A percentile compares a stretch with the other conserved stretches of the same genome.
Conservation (phyloP, 2,329 filamentous ascomycete species). For the Albophoma yamanashiensis region DNA sequence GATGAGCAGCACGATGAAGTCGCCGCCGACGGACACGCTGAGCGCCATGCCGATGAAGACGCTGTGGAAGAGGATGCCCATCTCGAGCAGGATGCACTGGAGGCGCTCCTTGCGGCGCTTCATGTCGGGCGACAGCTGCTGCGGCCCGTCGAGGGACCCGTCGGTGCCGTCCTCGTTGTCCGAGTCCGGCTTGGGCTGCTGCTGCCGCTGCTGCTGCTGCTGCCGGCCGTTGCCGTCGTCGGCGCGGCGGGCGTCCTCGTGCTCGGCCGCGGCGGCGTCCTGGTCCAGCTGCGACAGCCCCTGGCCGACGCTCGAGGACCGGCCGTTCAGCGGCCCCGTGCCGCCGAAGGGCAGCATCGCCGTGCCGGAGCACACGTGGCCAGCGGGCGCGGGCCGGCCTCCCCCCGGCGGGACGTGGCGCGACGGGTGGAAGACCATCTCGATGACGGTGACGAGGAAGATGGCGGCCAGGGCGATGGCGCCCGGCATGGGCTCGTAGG, state of each 20-base stretch:
- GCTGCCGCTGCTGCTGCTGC: too few relatives aligned
- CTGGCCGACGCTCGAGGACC: constrained; percentile 22
- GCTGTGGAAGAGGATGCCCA: constrained; percentile 53
- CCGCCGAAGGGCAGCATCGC: constrained; percentile 19
- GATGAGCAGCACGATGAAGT: constrained; percentile 68
- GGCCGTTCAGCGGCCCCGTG: constrained; percentile 21
- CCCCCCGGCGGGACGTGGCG: constrained; percentile 15
- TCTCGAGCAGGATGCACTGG: constrained; percentile 68
- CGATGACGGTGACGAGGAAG: constrained; percentile 68
- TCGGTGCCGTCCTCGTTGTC: constrained; percentile 11
- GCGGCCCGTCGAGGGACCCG: constrained; percentile 13
- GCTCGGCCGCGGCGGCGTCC: background rate
- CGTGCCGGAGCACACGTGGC: constrained; percentile 7
- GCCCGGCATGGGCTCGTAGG: constrained; percentile 69
- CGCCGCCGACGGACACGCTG: constrained; percentile 63
- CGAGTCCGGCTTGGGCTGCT: constrained; percentile 7
- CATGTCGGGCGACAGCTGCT: constrained; percentile 36
- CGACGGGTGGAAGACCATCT: constrained; percentile 52
- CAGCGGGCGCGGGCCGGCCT: background rate
- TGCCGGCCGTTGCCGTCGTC: background rate
- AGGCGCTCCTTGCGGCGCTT: constrained; percentile 55
- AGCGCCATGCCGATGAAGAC: constrained; percentile 80
- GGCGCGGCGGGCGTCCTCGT: constrained; percentile 6
- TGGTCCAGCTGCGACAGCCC: constrained; percentile 18
- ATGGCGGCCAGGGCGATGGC: constrained; percentile 71